Conservation (phyloP, 257 asterid genomes). For the Solanum raphanifolium region DNA sequence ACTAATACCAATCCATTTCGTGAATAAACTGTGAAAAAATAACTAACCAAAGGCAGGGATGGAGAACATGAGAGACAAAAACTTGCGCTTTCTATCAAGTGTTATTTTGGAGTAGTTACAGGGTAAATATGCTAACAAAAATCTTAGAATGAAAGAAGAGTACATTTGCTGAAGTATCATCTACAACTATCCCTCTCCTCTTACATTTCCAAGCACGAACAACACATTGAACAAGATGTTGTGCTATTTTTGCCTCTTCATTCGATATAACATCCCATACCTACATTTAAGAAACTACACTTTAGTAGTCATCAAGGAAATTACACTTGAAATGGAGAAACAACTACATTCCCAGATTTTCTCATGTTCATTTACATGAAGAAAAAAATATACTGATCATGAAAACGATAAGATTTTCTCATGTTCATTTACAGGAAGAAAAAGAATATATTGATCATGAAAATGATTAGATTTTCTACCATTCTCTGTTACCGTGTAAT, state of each 20-base stretch:
- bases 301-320: too few species aligned
- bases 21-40: background rate
- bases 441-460: too few species aligned
- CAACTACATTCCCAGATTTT: too few species aligned
- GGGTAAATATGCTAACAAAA: slow-evolving; percentile 25
- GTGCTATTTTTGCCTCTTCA: slow-evolving; percentile 68
- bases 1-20: background rate
- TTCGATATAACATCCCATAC: slow-evolving; percentile 15
- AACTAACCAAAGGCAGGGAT: background rate
- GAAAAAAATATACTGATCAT: too few species aligned
- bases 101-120: slow-evolving; percentile 9
- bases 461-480: too few species aligned
- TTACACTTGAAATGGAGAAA: too few species aligned
- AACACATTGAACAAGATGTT: slow-evolving; percentile 58
- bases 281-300: too few species aligned
- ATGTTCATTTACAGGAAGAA: too few species aligned
- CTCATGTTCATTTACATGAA: too few species aligned
- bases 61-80: background rate
- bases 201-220: slow-evolving; percentile 59
- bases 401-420: too few species aligned
- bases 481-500: too few species aligned
- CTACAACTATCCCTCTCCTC: slow-evolving; percentile 77
- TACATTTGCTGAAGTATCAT: slow-evolving; percentile 86
- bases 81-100: background rate
- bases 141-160: slow-evolving; percentile 49